Conservation (phyloP, 306 rosid species). For the Vigna trinervia region DNA sequence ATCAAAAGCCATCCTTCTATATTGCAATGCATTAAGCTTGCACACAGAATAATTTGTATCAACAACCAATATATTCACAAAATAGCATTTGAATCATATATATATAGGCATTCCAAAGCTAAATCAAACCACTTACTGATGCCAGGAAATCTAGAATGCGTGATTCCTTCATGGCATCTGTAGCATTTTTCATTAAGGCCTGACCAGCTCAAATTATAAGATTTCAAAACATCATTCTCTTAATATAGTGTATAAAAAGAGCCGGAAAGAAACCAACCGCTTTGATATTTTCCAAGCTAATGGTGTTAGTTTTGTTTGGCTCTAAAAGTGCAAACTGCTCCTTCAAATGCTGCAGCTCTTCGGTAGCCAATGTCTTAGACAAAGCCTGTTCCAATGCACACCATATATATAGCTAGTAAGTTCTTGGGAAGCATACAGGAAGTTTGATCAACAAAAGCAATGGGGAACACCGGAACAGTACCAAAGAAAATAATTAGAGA, state of each 20-base stretch:
- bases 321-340: conserved; percentile 78
- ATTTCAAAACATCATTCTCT: conserved; percentile 35
- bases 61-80: conserved; percentile 23
- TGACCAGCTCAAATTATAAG: conserved; percentile 52
- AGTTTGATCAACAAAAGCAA: neutral
- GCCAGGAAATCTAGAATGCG: conserved; percentile 71
- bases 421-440: conserved; percentile 13
- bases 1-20: conserved; percentile 88
- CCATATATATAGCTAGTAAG: conserved; percentile 34
- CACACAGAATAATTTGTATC: conserved; percentile 41
- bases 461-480: neutral
- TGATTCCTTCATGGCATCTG: conserved; percentile 96
- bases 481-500: neutral
- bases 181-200: conserved; percentile 83
- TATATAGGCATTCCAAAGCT: conserved; percentile 6
- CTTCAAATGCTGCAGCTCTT: conserved; percentile 71
- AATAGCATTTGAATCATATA: neutral
- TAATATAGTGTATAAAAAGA: conserved; percentile 15
- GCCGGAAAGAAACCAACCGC: conserved; percentile 64
- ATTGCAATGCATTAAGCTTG: conserved; percentile 88
- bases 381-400: conserved; percentile 68
- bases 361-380: conserved; percentile 76
- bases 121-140: conserved; percentile 61
- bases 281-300: conserved; percentile 85
- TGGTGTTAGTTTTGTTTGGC: conserved; percentile 81